Evolutionary conservation across 306 rosid species (phyloP).

Genomic region (Quercus agrifolia): DNA sequence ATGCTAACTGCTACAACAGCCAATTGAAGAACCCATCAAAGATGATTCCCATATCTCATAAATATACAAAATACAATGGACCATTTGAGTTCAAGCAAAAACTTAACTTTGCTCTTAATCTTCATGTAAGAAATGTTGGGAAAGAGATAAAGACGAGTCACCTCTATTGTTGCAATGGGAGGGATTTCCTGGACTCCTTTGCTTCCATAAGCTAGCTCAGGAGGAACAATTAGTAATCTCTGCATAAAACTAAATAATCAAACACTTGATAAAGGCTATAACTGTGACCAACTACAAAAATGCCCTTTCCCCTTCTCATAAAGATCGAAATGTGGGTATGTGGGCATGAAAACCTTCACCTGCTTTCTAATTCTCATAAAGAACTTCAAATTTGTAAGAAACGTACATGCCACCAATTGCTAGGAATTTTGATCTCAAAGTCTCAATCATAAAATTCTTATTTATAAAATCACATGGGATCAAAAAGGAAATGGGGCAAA

Average conservation of each 20-base stretch:
- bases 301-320: background rate
- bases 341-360: too few species aligned
- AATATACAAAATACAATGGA: too few species aligned
- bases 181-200: conserved; percentile 93
- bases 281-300: conserved; percentile 4
- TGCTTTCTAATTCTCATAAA: background rate
- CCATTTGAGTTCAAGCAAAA: background rate
- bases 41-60: too few species aligned
- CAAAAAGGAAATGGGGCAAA: too few species aligned
- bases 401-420: background rate
- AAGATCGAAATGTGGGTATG: background rate
- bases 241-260: conserved; percentile 35
- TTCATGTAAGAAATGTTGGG: background rate
- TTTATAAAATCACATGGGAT: background rate
- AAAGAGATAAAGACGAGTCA: conserved; percentile 21
- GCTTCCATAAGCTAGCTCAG: conserved; percentile 87
- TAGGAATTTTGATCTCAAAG: background rate
- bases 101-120: background rate
- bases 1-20: background rate
- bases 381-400: too few species aligned
- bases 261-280: conserved; percentile 3
- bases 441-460: background rate
- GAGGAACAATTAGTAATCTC: conserved; percentile 79
- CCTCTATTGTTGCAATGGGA: conserved; percentile 94
- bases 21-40: background rate